Evolutionary conservation across 768 basidiomycete species (phyloP), one percentile per base, ranked within the genome.

Genomic region (Dacryopinax primogenitus): DNA sequence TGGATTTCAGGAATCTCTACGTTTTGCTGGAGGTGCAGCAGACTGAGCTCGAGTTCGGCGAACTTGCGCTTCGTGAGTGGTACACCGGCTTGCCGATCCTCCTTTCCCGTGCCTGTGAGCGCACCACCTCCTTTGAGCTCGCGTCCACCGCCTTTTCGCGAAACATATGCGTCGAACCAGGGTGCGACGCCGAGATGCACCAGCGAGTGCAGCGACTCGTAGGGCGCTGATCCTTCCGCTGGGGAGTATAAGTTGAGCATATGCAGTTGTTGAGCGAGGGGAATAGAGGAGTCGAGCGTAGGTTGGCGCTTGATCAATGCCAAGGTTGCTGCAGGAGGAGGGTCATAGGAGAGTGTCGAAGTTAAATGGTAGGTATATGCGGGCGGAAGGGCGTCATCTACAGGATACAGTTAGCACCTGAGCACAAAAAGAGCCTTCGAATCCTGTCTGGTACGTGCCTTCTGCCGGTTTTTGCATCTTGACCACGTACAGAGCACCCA

Each of bases 1-100:
- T 92, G 87, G 2, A 92, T 95, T 75, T 98, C 92, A 0, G 96
- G 96, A 63, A 98, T 98, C 78, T 99, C 96, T 68, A 98, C 95
- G 70, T 99, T 99, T 75, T 98, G 96, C 72, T 98, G 95, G 3
- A 98, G 81, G 73, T 99, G 96, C 1, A 98, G 78, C 16, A 98
- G 78, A 1, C 92, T 93, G 11, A 97, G 77, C 74, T 99, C 95
- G 64, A 98, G 85, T 71, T 99, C 96, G 7, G 96, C 95, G 72
- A 98, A 97, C 77, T 97, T 98, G 80, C 94, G 94, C 83, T 97
- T 98, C 51, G 95, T 93, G 82, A 96, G 91, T 1, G 96, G 96
- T 66, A 99, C 98, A 62, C 86, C 86, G 84, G 71, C 34, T 65
- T 28, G 61, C 18, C 64, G 36, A 62, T 26, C 63, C 34, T 28